These are phyloP conservation scores for Aspergillus sp. DNA, from an alignment of 2,329 filamentous ascomycete species.

Conservation along the genomic window DNA sequence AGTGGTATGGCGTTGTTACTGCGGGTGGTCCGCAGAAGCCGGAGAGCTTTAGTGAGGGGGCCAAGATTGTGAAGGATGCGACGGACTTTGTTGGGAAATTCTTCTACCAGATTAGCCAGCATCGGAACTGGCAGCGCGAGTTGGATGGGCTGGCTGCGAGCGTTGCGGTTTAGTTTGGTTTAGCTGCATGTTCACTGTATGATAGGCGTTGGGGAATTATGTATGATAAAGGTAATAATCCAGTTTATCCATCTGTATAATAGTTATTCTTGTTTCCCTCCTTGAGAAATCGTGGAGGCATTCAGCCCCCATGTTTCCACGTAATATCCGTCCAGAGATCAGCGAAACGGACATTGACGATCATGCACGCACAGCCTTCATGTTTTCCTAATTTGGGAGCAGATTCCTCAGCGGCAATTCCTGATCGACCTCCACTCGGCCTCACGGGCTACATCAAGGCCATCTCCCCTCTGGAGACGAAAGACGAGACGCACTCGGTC, in stretches of 20 bases:
- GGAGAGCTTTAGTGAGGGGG: slow-evolving; percentile 23
- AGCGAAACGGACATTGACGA: background rate
- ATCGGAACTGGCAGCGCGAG: slow-evolving; percentile 75
- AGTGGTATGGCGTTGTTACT: slow-evolving; percentile 39
- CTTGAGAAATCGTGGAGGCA: too few relatives aligned
- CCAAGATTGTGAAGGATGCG: slow-evolving; percentile 64
- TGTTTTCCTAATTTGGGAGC: background rate
- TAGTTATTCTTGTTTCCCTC: too few relatives aligned
- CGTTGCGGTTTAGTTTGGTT: slow-evolving; percentile 50
- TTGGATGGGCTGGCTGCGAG: slow-evolving; percentile 69
- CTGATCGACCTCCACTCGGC: too few relatives aligned
- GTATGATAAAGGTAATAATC: too few relatives aligned
- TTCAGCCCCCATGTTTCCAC: too few relatives aligned
- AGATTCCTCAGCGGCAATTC: background rate
- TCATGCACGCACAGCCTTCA: background rate
- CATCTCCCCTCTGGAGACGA: too few relatives aligned
- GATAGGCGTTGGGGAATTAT: too few relatives aligned
- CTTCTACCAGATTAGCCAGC: slow-evolving; percentile 67
- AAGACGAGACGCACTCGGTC: too few relatives aligned
- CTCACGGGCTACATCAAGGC: too few relatives aligned
- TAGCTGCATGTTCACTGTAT: too few relatives aligned
- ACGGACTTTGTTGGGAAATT: slow-evolving; percentile 70
- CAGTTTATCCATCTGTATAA: too few relatives aligned
- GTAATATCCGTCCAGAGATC: too few relatives aligned
- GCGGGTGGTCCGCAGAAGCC: slow-evolving; percentile 22